These are phyloP conservation scores for Gaeumannomyces sp. DNA, from an alignment of 2,329 filamentous ascomycete species.

Conservation along the genomic window DNA sequence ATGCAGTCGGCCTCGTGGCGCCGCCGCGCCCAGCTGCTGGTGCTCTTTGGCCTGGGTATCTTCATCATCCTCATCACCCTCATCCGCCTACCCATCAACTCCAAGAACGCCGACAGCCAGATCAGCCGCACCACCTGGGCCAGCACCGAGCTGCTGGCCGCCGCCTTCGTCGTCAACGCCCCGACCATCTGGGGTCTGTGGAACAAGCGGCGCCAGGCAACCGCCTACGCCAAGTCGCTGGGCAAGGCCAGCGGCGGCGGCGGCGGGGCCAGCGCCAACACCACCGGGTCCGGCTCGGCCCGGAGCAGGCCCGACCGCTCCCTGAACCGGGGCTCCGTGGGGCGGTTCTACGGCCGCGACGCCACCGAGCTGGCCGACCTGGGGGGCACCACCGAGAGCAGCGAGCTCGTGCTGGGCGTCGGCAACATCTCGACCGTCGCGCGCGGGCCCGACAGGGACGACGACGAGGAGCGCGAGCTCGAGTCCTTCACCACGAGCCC, in stretches of 20 bases:
- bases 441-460: background rate
- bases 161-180: constrained; percentile 9
- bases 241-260: background rate
- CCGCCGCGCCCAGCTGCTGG: constrained; percentile 25
- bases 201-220: constrained; percentile 1
- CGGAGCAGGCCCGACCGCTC: too few species aligned
- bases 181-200: constrained; percentile 5
- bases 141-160: constrained; percentile 5
- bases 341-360: too few species aligned
- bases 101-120: constrained; percentile 4
- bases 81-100: constrained; percentile 33
- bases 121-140: constrained; percentile 5
- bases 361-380: too few species aligned
- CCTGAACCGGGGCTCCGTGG: too few species aligned
- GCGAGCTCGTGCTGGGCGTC: too few species aligned
- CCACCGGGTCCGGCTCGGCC: too few species aligned
- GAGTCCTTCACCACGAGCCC: too few species aligned
- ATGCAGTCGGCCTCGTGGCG: background rate
- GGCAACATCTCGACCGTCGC: background rate
- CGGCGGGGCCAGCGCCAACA: background rate
- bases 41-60: constrained; percentile 30
- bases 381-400: too few species aligned
- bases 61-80: constrained; percentile 44
- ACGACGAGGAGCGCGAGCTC: background rate
- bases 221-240: background rate